Evolutionary conservation across 352 stramenopile species (phyloP).

Genomic region (Hyphochytrium catenoides): DNA sequence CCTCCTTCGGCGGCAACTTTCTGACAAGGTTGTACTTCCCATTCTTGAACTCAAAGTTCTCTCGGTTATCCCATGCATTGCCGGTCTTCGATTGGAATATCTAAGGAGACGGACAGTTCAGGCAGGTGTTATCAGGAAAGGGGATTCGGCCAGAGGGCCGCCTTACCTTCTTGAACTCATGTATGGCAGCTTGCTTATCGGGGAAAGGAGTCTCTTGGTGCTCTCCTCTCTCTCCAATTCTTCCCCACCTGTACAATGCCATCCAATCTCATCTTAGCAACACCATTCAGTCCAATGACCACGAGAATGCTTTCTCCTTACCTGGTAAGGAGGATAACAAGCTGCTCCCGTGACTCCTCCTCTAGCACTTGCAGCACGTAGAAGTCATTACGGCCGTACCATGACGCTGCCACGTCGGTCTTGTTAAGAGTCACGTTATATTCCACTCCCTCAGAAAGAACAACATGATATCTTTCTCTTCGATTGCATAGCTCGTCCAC

Average conservation of each 20-base stretch:
- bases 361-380: slow-evolving; percentile 39
- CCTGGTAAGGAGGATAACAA: slow-evolving; percentile 39
- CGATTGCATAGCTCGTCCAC: too few species aligned
- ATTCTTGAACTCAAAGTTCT: slow-evolving; percentile 24
- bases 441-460: slow-evolving; percentile 15
- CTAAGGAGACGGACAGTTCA: too few species aligned
- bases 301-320: too few species aligned
- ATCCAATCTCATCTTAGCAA: too few species aligned
- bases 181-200: slow-evolving; percentile 18
- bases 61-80: slow-evolving; percentile 26
- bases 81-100: slow-evolving; percentile 48
- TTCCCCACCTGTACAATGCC: too few species aligned
- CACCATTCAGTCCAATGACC: too few species aligned
- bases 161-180: slow-evolving; percentile 56
- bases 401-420: slow-evolving; percentile 36
- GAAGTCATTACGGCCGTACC: slow-evolving; percentile 43
- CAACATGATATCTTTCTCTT: too few species aligned
- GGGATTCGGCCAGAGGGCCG: too few species aligned
- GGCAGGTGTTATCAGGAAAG: too few species aligned
- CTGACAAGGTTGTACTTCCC: slow-evolving; percentile 46
- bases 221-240: slow-evolving; percentile 39
- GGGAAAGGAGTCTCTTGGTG: slow-evolving; percentile 53
- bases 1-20: slow-evolving; percentile 24
- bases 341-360: slow-evolving; percentile 33
- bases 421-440: slow-evolving; percentile 33